Conservation (phyloP, 2,329 filamentous ascomycete species). For the Magnaporthiopsis incrustans region DNA sequence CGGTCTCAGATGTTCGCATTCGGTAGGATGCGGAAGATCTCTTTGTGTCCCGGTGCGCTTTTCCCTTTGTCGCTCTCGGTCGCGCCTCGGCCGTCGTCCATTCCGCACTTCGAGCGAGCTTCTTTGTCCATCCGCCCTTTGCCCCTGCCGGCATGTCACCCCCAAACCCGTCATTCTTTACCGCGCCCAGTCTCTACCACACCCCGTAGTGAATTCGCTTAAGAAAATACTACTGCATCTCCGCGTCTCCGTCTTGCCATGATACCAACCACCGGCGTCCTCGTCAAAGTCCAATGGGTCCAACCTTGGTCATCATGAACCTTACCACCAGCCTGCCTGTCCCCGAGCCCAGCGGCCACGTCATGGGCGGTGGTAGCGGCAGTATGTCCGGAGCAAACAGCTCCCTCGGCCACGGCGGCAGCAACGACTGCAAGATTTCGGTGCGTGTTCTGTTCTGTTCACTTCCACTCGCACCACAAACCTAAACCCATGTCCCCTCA, state of each 20-base stretch:
- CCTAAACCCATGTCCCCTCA: too few species aligned
- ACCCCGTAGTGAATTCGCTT: neutral
- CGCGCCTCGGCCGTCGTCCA: neutral
- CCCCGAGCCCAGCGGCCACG: neutral
- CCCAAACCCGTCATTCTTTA: neutral
- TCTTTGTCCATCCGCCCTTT: neutral
- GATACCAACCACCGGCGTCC: too few species aligned
- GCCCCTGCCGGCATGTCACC: too few species aligned
- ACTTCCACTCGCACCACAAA: too few species aligned
- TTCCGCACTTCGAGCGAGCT: too few species aligned
- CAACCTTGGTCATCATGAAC: neutral
- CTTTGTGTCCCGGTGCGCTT: neutral
- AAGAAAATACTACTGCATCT: neutral
- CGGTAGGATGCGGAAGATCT: too few species aligned
- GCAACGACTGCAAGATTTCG: constrained; percentile 31
- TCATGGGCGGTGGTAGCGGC: neutral
- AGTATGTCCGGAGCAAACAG: too few species aligned
- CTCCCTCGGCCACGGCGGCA: neutral
- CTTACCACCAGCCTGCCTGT: neutral
- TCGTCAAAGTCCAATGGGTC: too few species aligned
- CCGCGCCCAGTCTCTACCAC: neutral
- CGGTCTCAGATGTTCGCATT: too few species aligned
- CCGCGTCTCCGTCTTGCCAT: neutral
- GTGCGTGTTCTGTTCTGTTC: constrained; percentile 17
- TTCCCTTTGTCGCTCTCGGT: neutral